Evolutionary conservation across 495 filamentous ascomycete genomes (phyloP).

Genomic region (Lasiosphaeria miniovina): DNA sequence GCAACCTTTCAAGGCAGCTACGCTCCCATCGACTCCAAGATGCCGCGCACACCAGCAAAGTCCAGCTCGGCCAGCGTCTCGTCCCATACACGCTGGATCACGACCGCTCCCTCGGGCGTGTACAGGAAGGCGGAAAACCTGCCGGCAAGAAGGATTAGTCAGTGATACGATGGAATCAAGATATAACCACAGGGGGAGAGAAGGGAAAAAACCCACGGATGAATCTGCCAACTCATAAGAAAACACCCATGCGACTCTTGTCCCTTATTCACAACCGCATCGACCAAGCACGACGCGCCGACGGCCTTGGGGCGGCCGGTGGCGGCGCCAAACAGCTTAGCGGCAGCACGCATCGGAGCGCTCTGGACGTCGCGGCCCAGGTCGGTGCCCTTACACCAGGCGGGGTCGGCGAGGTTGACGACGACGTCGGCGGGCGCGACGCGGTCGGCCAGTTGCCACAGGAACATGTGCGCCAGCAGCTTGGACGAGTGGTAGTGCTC

Average conservation of each 20-base stretch:
- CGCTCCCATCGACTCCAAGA: constrained; percentile 25
- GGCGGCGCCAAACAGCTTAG: constrained; percentile 22
- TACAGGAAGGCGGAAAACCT: constrained; percentile 29
- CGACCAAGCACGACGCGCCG: constrained; percentile 40
- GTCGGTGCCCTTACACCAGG: constrained; percentile 42
- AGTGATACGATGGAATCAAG: constrained; percentile 7
- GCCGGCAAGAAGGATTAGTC: no score
- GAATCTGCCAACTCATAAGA: constrained; percentile 41
- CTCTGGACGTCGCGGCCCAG: constrained; percentile 31
- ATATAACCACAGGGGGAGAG: neutral
- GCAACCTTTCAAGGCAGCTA: no score
- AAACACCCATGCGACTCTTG: constrained; percentile 46
- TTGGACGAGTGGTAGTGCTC: constrained; percentile 44
- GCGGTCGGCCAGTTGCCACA: constrained; percentile 41
- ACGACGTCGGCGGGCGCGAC: constrained; percentile 44
- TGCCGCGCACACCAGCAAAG: constrained; percentile 36
- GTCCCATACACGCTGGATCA: constrained; percentile 39
- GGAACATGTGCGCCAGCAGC: constrained; percentile 40
- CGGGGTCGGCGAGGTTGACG: constrained; percentile 48
- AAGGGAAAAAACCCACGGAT: constrained; percentile 33
- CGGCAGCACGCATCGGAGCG: constrained; percentile 8
- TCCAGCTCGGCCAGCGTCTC: constrained; percentile 44
- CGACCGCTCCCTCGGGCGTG: constrained; percentile 34
- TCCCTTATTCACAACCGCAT: constrained; percentile 39
- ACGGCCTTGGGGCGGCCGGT: constrained; percentile 29